Percentiles rank a stretch among this genome's conserved stretches.
Evolutionary conservation across 495 filamentous ascomycete species (phyloP).

Genomic region (Podospora pseudopauciseta): DNA sequence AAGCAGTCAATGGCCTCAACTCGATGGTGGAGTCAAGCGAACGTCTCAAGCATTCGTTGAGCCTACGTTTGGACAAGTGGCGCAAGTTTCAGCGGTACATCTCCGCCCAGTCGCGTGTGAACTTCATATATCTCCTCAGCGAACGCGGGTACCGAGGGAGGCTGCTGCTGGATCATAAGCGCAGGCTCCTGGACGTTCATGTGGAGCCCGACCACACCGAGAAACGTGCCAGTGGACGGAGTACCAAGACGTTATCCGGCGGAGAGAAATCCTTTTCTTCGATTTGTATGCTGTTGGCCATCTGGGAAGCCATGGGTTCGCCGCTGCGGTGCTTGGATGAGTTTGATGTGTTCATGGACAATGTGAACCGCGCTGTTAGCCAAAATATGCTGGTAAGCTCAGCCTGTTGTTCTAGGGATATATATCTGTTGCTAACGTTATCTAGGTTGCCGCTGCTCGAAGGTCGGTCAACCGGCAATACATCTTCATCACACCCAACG

Average conservation of each 20-base stretch:
- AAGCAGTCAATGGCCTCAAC: constrained; percentile 38
- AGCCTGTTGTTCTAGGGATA: not conserved
- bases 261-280: constrained; percentile 98
- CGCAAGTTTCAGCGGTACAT: constrained; percentile 76
- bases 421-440: not conserved
- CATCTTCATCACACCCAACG: constrained; percentile 93
- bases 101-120: constrained; percentile 73
- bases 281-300: constrained; percentile 83
- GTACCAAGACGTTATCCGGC: constrained; percentile 87
- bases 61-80: constrained; percentile 72
- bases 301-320: constrained; percentile 98
- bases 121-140: constrained; percentile 82
- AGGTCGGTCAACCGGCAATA: constrained; percentile 86
- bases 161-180: constrained; percentile 70
- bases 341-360: constrained; percentile 99
- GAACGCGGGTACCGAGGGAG: constrained; percentile 85
- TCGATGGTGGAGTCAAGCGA: constrained; percentile 51
- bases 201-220: constrained; percentile 78
- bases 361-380: constrained; percentile 87
- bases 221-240: constrained; percentile 61
- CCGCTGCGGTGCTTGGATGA: constrained; percentile 94
- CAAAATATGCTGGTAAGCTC: constrained; percentile 86
- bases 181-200: constrained; percentile 69
- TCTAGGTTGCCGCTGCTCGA: constrained; percentile 77
- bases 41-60: constrained; percentile 60